A percentile compares a stretch with the other conserved stretches of the same genome.
phyloP scores from a whole-genome alignment of 345 rosid species.

The Kernera saxatilis region DNA sequence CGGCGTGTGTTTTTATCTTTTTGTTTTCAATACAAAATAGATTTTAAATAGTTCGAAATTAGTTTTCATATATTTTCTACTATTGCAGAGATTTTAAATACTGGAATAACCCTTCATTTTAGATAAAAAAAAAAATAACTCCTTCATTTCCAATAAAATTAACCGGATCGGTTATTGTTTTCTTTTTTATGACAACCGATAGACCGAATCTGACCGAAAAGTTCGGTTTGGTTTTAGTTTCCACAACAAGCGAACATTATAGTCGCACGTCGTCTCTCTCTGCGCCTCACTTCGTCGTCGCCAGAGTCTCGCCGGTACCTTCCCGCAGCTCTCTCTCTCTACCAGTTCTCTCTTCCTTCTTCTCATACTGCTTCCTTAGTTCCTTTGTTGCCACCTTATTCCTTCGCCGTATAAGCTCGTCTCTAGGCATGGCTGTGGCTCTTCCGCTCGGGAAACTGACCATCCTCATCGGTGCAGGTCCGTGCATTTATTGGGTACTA shows the following conservation, averaged over 20 bases:
- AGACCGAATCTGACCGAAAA: not conserved
- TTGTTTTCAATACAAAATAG: too few relatives aligned
- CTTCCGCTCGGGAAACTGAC: slow-evolving; percentile 35
- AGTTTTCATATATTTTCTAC: too few relatives aligned
- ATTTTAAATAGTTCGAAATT: too few relatives aligned
- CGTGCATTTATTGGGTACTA: not conserved
- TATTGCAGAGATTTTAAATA: too few relatives aligned
- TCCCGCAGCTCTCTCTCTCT: not conserved
- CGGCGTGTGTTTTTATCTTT: too few relatives aligned
- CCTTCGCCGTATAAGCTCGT: not conserved
- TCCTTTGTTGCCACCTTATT: not conserved
- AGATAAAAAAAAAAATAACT: too few relatives aligned
- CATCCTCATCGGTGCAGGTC: slow-evolving; percentile 38
- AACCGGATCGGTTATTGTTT: not conserved
- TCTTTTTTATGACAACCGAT: not conserved
- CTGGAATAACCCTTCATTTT: too few relatives aligned
- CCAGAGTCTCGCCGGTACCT: not conserved
- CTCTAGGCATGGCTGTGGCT: slow-evolving; percentile 9
- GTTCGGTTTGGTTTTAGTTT: not conserved
- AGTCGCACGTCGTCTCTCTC: slow-evolving; percentile 9
- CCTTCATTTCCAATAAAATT: too few relatives aligned
- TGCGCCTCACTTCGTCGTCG: slow-evolving; percentile 9
- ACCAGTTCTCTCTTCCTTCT: not conserved
- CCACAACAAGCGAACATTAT: not conserved
- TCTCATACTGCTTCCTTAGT: not conserved